These are phyloP conservation scores for Botrytis fabae DNA, from an alignment of 2,329 filamentous ascomycete genomes.

Conservation along the genomic window DNA sequence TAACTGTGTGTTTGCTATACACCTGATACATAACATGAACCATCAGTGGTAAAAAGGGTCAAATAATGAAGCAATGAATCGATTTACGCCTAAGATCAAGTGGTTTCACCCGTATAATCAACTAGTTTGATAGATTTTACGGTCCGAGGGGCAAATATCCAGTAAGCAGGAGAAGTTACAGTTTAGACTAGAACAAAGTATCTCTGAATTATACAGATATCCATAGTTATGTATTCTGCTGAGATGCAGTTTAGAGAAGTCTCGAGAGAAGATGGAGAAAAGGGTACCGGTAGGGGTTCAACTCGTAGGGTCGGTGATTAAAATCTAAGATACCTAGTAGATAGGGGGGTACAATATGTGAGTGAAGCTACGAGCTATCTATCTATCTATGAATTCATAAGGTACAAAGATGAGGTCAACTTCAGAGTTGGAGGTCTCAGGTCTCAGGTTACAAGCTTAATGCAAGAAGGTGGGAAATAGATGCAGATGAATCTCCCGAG, in stretches of 20 bases:
- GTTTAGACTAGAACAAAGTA: neutral
- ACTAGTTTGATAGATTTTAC: neutral
- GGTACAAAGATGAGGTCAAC: neutral
- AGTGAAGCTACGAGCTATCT: neutral
- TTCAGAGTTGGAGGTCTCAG: neutral
- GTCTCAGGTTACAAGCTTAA: constrained; percentile 2
- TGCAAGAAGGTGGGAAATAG: neutral
- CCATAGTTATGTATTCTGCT: neutral
- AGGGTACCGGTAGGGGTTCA: neutral
- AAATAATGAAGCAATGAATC: neutral
- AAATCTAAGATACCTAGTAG: neutral
- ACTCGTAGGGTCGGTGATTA: neutral
- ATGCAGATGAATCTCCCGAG: neutral
- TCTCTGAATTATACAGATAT: neutral
- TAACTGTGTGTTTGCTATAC: no score
- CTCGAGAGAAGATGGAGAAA: neutral
- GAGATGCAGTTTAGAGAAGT: neutral
- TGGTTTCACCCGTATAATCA: neutral
- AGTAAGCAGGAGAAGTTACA: neutral
- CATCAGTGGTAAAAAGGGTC: neutral
- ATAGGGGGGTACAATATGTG: neutral
- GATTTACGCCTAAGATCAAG: no score
- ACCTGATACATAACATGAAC: neutral
- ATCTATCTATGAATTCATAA: neutral
- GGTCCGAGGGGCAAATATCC: neutral